A percentile compares a stretch with the other conserved stretches of the same genome.
phyloP scores from a whole-genome alignment of 805 yeast species.

The Ascoidea asiatica region DNA sequence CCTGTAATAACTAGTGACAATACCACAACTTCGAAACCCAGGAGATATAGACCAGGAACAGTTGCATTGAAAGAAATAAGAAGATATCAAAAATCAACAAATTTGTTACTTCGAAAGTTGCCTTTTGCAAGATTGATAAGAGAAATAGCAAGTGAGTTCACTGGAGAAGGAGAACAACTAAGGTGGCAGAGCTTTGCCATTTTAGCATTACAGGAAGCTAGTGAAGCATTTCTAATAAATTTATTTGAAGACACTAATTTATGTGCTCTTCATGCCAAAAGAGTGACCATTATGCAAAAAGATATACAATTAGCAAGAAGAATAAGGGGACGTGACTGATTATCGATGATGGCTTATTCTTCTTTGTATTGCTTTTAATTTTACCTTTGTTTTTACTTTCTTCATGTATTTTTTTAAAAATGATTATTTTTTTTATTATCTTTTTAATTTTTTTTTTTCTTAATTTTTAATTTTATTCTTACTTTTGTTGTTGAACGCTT shows the following conservation, averaged over 20 bases:
- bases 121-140: constrained; percentile 71
- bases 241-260: constrained; percentile 66
- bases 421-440: background rate
- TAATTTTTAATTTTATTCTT: no score
- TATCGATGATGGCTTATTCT: background rate
- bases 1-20: no score
- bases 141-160: constrained; percentile 47
- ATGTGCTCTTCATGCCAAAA: constrained; percentile 65
- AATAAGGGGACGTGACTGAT: constrained; percentile 39
- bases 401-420: background rate
- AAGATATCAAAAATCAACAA: constrained; percentile 54
- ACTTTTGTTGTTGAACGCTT: no score
- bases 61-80: constrained; percentile 57
- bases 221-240: constrained; percentile 65
- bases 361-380: background rate
- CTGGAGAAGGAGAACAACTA: constrained; percentile 39
- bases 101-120: constrained; percentile 50
- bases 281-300: constrained; percentile 79
- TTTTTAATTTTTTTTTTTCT: no score
- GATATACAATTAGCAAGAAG: constrained; percentile 73
- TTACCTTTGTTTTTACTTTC: background rate
- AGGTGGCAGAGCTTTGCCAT: constrained; percentile 75
- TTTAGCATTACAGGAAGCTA: constrained; percentile 68
- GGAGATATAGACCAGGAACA: constrained; percentile 49
- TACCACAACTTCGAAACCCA: constrained; percentile 17